Conservation (phyloP, 495 filamentous ascomycete genomes). For the Glarea lozoyensis region DNA sequence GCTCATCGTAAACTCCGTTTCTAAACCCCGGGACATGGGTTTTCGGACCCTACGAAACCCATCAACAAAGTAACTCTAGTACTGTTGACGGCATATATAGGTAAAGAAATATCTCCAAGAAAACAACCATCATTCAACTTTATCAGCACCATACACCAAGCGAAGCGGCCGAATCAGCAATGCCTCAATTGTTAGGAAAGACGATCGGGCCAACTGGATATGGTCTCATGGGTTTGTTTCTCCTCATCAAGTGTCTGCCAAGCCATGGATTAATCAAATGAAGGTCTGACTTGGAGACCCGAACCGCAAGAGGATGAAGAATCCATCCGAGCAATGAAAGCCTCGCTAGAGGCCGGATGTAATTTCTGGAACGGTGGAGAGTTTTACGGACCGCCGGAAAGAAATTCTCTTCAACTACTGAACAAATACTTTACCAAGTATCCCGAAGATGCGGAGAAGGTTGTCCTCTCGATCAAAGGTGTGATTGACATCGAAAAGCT, state of each 20-base stretch:
- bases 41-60: too few relatives aligned
- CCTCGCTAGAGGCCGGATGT: slow-evolving; percentile 54
- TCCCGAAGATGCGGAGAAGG: slow-evolving; percentile 57
- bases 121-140: too few relatives aligned
- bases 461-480: slow-evolving; percentile 59
- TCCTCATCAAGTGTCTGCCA: not conserved
- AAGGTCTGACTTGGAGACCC: slow-evolving; percentile 68
- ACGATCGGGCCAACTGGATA: slow-evolving; percentile 47
- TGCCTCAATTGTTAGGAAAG: slow-evolving; percentile 41
- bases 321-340: slow-evolving; percentile 59
- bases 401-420: slow-evolving; percentile 58
- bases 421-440: slow-evolving; percentile 58
- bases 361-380: slow-evolving; percentile 80
- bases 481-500: too few relatives aligned
- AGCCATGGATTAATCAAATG: not conserved
- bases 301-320: slow-evolving; percentile 47
- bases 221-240: slow-evolving; percentile 44
- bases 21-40: too few relatives aligned
- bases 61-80: too few relatives aligned
- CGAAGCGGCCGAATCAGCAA: slow-evolving; percentile 14
- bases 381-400: slow-evolving; percentile 64
- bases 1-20: too few relatives aligned
- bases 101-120: too few relatives aligned
- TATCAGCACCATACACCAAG: too few relatives aligned
- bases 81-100: too few relatives aligned